Percentiles rank a stretch among this genome's conserved stretches.
Conservation (phyloP, 164 flowering plant genomes). For the Vitis labrusca region DNA sequence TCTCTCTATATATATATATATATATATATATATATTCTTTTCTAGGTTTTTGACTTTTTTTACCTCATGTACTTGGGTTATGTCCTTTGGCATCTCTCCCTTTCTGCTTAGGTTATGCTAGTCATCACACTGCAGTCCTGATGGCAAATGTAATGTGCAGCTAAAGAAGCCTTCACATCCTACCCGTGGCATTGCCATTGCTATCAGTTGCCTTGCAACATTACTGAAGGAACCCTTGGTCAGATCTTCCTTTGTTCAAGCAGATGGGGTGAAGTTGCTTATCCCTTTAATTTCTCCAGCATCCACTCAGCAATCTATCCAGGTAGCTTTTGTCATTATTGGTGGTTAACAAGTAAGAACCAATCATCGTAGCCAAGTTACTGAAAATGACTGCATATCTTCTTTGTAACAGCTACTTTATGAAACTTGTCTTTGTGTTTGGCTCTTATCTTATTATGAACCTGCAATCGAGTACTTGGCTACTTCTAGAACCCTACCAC, state of each 20-base stretch:
- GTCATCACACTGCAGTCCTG: background rate
- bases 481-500: slow-evolving; percentile 76
- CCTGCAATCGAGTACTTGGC: slow-evolving; percentile 91
- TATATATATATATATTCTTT: too few species aligned
- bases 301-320: slow-evolving; percentile 92
- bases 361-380: background rate
- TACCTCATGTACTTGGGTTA: too few species aligned
- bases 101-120: background rate
- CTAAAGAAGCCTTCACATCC: slow-evolving; percentile 90
- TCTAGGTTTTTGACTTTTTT: too few species aligned
- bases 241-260: slow-evolving; percentile 87
- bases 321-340: slow-evolving; percentile 44
- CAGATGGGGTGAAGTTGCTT: slow-evolving; percentile 89
- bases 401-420: slow-evolving; percentile 75
- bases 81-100: background rate
- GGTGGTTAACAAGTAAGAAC: background rate
- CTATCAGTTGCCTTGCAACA: slow-evolving; percentile 78
- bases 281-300: slow-evolving; percentile 89
- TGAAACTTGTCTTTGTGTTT: slow-evolving; percentile 93
- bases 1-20: too few species aligned
- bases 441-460: slow-evolving; percentile 94
- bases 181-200: slow-evolving; percentile 64
- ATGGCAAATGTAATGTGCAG: slow-evolving; percentile 37
- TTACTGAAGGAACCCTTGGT: slow-evolving; percentile 82
- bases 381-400: slow-evolving; percentile 3